Evolutionary conservation across 208 protist genomes (phyloP).

Genomic region (Histomonas meleagridis): DNA sequence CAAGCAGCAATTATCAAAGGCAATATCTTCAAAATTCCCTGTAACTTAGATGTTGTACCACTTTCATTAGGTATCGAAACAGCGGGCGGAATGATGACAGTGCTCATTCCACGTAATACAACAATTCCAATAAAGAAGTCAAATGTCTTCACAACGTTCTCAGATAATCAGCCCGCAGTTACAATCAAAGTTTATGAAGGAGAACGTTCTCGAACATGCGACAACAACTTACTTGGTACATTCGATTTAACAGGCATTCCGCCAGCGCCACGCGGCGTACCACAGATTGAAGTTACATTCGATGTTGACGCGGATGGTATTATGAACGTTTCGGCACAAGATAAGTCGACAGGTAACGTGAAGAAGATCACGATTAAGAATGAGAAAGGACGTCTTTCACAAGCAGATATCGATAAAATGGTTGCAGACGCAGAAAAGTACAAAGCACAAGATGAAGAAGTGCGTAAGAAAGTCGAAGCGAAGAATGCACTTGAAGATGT

Average conservation of each 20-base stretch:
- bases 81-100: constrained; percentile 72
- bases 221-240: constrained; percentile 94
- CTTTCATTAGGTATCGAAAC: constrained; percentile 57
- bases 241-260: constrained; percentile 74
- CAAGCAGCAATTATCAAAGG: constrained; percentile 79
- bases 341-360: constrained; percentile 57
- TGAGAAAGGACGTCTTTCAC: too few species aligned
- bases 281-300: constrained; percentile 87
- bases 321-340: constrained; percentile 79
- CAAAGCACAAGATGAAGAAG: too few species aligned
- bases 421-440: too few species aligned
- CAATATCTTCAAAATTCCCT: too few species aligned
- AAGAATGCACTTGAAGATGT: neutral
- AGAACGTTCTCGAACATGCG: constrained; percentile 80
- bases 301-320: constrained; percentile 94
- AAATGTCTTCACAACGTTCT: constrained; percentile 76
- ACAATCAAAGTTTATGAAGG: constrained; percentile 97
- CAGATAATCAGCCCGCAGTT: constrained; percentile 91
- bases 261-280: constrained; percentile 54
- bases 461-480: neutral
- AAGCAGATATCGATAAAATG: too few species aligned
- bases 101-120: constrained; percentile 65
- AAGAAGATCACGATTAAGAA: constrained; percentile 29
- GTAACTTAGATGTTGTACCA: constrained; percentile 53
- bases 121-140: constrained; percentile 59